Conservation (phyloP, 2,329 filamentous ascomycete genomes). For the Penicillium sp. region DNA sequence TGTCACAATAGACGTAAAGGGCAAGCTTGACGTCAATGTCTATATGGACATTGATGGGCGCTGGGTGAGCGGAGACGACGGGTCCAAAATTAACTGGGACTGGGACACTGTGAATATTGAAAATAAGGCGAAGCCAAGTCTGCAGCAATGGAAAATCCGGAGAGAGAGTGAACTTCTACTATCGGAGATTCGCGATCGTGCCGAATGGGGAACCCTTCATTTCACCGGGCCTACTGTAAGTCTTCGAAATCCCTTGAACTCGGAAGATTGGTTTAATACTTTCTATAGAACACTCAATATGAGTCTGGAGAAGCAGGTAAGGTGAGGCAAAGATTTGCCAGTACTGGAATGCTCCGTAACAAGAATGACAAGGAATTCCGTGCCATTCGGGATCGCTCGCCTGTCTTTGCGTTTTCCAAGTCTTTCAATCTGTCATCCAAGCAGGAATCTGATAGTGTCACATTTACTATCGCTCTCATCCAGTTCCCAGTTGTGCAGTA, state of each 20-base stretch:
- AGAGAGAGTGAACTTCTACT: conserved; percentile 63
- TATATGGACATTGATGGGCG: conserved; percentile 72
- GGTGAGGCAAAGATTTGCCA: conserved; percentile 69
- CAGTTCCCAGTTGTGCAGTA: conserved; percentile 80
- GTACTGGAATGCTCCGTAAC: conserved; percentile 66
- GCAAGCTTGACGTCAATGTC: conserved; percentile 61
- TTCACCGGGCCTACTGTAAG: conserved; percentile 67
- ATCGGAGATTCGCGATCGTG: conserved; percentile 70
- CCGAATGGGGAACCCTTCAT: conserved; percentile 81
- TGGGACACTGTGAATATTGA: conserved; percentile 51
- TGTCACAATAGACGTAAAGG: conserved; percentile 68
- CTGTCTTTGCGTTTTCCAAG: conserved; percentile 77
- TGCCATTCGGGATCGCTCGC: conserved; percentile 72
- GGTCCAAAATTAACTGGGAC: conserved; percentile 69
- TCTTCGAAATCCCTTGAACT: neutral
- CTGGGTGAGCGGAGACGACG: conserved; percentile 77
- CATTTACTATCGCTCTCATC: conserved; percentile 75
- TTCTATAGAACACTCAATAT: conserved; percentile 57
- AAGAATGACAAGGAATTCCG: conserved; percentile 66
- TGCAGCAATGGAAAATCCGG: conserved; percentile 47
- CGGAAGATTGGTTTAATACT: conserved; percentile 11
- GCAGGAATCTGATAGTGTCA: conserved; percentile 54
- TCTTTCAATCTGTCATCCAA: conserved; percentile 55
- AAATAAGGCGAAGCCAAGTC: conserved; percentile 38
- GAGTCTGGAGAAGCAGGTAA: conserved; percentile 68